These are phyloP conservation scores for Didymella pinodella DNA, from an alignment of 2,329 filamentous ascomycete species.

Conservation along the genomic window DNA sequence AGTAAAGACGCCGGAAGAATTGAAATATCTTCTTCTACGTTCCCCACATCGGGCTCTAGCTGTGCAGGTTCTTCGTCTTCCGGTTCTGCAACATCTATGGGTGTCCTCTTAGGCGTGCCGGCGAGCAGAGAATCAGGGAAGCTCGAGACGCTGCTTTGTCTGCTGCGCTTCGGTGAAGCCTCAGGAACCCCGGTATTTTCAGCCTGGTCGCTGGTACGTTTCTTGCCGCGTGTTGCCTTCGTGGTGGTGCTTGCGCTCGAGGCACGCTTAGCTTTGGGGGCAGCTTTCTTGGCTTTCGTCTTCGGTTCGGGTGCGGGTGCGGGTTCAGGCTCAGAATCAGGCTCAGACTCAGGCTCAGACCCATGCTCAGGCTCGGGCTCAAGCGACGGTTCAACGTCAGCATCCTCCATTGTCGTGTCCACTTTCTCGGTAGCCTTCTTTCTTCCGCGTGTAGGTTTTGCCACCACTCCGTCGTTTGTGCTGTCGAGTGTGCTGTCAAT, in stretches of 20 bases:
- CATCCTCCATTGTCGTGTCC: constrained; percentile 6
- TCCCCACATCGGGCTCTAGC: constrained; percentile 3
- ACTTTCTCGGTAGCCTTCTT: constrained; percentile 27
- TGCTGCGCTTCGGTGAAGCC: constrained; percentile 25
- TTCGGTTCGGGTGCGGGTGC: constrained; percentile 5
- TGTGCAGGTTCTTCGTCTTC: constrained; percentile 13
- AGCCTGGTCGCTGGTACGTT: constrained; percentile 29
- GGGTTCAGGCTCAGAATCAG: not conserved
- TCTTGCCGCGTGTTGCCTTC: constrained; percentile 20
- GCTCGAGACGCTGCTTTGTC: constrained; percentile 35
- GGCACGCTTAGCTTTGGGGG: constrained; percentile 29
- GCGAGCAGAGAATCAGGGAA: constrained; percentile 30
- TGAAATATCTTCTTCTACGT: constrained; percentile 27
- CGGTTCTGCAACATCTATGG: constrained; percentile 22
- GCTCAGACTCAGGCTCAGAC: not conserved
- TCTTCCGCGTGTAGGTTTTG: constrained; percentile 23
- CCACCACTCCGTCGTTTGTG: constrained; percentile 1
- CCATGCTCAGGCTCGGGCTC: not conserved
- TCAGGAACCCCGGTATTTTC: constrained; percentile 15
- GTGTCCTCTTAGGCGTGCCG: constrained; percentile 35
- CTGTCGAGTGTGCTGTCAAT: constrained; percentile 14
- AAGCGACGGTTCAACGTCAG: not conserved
- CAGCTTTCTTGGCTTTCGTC: constrained; percentile 17
- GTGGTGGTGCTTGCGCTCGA: constrained; percentile 27
- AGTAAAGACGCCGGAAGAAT: constrained; percentile 28